A percentile compares a stretch with the other conserved stretches of the same genome.
phyloP scores from a whole-genome alignment of 176 grass and related monocot species.

The Rhynchospora pubera region DNA sequence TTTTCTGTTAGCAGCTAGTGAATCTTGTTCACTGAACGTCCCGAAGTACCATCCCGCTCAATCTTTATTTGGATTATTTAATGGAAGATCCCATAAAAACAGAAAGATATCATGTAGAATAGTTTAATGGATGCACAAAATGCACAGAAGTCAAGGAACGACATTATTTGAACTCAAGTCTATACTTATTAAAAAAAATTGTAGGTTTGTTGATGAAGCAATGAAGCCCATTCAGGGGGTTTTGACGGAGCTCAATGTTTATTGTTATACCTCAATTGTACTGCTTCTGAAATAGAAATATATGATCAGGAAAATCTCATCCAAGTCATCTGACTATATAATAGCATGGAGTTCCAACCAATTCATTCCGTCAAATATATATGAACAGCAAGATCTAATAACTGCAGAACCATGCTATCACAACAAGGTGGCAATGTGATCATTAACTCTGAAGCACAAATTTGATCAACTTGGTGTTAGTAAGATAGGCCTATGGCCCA shows the following conservation, averaged over 20 bases:
- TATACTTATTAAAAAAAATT: neutral
- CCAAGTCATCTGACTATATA: neutral
- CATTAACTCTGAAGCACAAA: no score
- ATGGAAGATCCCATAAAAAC: neutral
- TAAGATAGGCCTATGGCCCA: no score
- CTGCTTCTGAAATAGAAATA: neutral
- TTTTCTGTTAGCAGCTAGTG: neutral
- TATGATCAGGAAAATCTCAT: neutral
- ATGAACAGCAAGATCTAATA: no score
- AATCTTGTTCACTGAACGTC: neutral
- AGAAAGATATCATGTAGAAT: no score
- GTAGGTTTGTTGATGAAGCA: neutral
- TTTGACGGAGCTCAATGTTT: neutral
- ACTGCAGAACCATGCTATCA: no score
- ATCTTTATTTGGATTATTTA: neutral
- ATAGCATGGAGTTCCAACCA: neutral
- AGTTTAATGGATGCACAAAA: no score
- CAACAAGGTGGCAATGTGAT: no score
- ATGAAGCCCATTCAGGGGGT: neutral
- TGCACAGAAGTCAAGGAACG: neutral
- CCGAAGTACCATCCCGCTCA: neutral
- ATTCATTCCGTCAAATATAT: no score
- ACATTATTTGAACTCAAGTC: neutral
- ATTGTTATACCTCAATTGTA: neutral
- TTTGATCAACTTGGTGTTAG: no score